Evolutionary conservation across 75 land plant species (phyloP).

Genomic region (Picea sitchensis): DNA sequence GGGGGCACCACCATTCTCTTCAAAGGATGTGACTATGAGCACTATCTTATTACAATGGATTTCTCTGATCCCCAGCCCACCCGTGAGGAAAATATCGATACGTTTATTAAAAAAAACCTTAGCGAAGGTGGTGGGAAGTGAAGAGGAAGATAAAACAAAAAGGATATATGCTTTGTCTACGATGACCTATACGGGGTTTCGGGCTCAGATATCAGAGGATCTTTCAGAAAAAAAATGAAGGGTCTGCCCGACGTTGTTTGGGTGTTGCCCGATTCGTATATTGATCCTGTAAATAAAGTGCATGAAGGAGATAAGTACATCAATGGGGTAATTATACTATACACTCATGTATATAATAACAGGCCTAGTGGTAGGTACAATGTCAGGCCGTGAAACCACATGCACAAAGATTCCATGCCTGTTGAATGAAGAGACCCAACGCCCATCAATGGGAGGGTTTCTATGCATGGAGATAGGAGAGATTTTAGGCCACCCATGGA

Average conservation of each 20-base stretch:
- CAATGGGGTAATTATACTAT: slow-evolving; percentile 7
- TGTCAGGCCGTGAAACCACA: not conserved
- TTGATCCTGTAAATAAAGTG: slow-evolving; percentile 60
- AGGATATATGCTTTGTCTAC: slow-evolving; percentile 10
- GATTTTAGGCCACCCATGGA: too few relatives aligned
- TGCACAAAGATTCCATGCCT: not conserved
- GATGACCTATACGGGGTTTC: slow-evolving; percentile 14
- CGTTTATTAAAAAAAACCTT: slow-evolving; percentile 37
- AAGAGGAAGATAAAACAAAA: slow-evolving; percentile 11
- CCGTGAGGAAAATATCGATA: slow-evolving; percentile 49
- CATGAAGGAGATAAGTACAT: slow-evolving; percentile 41
- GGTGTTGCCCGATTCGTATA: slow-evolving; percentile 62
- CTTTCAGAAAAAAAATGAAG: slow-evolving; percentile 7
- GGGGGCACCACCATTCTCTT: slow-evolving; percentile 61
- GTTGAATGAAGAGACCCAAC: not conserved
- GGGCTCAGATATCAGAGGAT: slow-evolving; percentile 12
- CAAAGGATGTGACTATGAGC: slow-evolving; percentile 67
- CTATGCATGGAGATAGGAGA: not conserved
- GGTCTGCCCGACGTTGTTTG: slow-evolving; percentile 59
- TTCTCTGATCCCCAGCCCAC: slow-evolving; percentile 45
- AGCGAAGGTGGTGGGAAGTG: slow-evolving; percentile 40
- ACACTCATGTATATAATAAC: slow-evolving; percentile 4
- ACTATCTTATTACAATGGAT: slow-evolving; percentile 56
- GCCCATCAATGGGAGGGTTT: not conserved
- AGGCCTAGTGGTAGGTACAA: slow-evolving; percentile 7